phyloP scores from a whole-genome alignment of 345 rosid species.

The Aegle marmelos region DNA sequence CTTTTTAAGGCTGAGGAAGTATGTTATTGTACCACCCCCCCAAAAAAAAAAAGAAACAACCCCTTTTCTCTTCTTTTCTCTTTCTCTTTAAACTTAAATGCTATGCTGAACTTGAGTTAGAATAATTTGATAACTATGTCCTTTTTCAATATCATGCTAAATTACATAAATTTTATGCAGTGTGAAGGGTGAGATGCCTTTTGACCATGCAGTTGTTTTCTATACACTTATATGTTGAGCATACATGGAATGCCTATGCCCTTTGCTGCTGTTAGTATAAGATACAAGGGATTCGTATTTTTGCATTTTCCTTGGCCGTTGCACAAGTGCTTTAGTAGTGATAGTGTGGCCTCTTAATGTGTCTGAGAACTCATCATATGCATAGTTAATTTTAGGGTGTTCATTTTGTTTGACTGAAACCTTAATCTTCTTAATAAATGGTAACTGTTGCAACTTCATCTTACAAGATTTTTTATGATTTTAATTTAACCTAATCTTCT shows the following conservation, averaged over 20 bases:
- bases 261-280: background rate
- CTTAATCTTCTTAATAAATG: background rate
- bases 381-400: background rate
- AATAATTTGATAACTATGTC: background rate
- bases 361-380: background rate
- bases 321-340: background rate
- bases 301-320: background rate
- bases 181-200: background rate
- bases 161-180: background rate
- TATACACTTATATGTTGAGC: background rate
- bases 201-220: background rate
- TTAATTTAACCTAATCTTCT: background rate
- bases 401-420: background rate
- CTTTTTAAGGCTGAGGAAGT: conserved; percentile 94
- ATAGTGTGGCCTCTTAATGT: background rate
- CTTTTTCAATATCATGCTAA: background rate
- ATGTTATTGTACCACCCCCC: conserved; percentile 20
- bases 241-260: background rate
- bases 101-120: background rate
- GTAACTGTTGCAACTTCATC: background rate
- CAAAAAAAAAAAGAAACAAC: background rate
- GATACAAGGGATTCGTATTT: background rate
- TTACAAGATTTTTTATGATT: background rate
- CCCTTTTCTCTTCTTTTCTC: background rate
- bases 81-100: background rate